Evolutionary conservation across 2,329 filamentous ascomycete species (phyloP), one percentile per base, ranked within the genome.

Genomic region (Ambrosiella beaveri): DNA sequence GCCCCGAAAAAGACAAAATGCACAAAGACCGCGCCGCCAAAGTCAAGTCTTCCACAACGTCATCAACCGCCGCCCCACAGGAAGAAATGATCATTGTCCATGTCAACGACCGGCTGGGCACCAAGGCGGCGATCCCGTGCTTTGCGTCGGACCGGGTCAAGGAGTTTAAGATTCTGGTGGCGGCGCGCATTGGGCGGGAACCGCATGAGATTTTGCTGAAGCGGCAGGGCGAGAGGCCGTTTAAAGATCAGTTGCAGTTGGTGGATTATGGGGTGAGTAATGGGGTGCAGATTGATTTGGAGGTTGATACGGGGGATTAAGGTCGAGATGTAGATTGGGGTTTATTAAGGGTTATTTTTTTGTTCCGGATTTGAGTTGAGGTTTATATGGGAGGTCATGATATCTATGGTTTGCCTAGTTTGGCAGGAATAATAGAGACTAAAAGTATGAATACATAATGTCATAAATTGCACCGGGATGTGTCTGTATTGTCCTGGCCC

Each of bases 261-360:
- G 87, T 87, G 66, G 91, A 97, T 71, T 97, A 96, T 70, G 88
- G 87, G n/a, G 83, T 97, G 59, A 88, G 85, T 65, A 93, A 93
- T 71, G 91, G 91, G 8, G 89, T 95, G 66, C 79, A 82, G 70
- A 68, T 82, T 53, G 79, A 82, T 63, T 69, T 82, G 47, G 79
- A 81, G 70, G 75, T 82, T 54, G 79, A 81, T 63, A 81, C 79
- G 3, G 76, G 78, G 1, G 78, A 81, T 64, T 81, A 67, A 75
- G 63, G 27, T 27, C 27, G 39, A 41, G 39, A 51, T 37, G 11
- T 15, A 36, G 19, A 51, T 51, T 51, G 11, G 17, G n/a, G 8
- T 9, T 35, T 8, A 36, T 51, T 51, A 19, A 11, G 35, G n/a
- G 47, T 7, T 27, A 3, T 27, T 35, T 9, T 47, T 47, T 47